A percentile compares a stretch with the other conserved stretches of the same genome.
These are phyloP conservation scores for Hebeloma cylindrosporum DNA, from an alignment of 768 basidiomycete genomes.

Conservation along the genomic window DNA sequence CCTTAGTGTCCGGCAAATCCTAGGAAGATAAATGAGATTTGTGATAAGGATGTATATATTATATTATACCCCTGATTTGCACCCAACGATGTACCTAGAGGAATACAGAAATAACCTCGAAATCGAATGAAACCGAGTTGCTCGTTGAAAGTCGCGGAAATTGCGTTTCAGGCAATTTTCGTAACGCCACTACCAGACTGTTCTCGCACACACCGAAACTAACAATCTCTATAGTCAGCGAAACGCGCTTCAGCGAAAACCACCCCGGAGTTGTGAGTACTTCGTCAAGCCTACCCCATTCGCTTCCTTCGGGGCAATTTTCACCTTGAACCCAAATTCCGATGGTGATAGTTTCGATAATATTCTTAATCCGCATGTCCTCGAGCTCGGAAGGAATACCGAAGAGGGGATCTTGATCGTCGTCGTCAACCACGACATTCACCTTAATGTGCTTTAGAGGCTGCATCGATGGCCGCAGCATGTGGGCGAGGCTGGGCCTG, in stretches of 20 bases:
- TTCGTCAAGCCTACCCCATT: constrained; percentile 9
- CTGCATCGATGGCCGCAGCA: neutral
- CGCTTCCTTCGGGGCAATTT: neutral
- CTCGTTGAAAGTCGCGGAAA: constrained; percentile 10
- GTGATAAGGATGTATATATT: too few species aligned
- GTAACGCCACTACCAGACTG: constrained; percentile 2
- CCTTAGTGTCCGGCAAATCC: too few species aligned
- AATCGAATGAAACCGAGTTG: too few species aligned
- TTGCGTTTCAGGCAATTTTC: constrained; percentile 6
- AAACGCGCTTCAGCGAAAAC: constrained; percentile 7
- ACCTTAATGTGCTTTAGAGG: too few species aligned
- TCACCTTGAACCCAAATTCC: neutral
- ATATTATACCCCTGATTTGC: too few species aligned
- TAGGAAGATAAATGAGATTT: too few species aligned
- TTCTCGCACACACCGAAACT: neutral
- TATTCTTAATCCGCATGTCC: constrained; percentile 1
- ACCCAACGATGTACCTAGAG: too few species aligned
- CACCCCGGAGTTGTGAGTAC: constrained; percentile 4
- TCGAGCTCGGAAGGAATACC: constrained; percentile 9
- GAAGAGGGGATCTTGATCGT: constrained; percentile 3
- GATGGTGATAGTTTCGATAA: constrained; percentile 6
- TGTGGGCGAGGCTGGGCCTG: neutral
- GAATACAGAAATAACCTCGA: too few species aligned
- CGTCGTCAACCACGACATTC: too few species aligned
- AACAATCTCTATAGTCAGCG: neutral